Percentiles rank a stretch among this genome's conserved stretches.
Evolutionary conservation across 345 rosid genomes (phyloP).

Genomic region (Rhizophora mangle): DNA sequence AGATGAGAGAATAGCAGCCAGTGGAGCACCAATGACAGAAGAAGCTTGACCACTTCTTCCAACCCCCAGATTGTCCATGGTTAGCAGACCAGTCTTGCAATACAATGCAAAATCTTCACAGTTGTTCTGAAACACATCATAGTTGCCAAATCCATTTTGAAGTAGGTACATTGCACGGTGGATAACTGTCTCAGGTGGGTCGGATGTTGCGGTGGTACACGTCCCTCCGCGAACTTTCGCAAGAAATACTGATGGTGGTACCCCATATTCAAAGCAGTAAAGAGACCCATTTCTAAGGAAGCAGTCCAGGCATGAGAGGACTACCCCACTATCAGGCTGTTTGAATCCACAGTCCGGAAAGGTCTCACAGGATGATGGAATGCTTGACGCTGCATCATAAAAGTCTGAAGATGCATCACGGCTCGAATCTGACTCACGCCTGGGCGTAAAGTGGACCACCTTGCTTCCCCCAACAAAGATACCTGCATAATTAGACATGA

Average conservation of each 20-base stretch:
- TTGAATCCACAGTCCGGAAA: conserved; percentile 93
- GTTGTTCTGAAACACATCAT: conserved; percentile 76
- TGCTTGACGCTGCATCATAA: conserved; percentile 35
- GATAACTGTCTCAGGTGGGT: conserved; percentile 54
- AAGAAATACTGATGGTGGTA: conserved; percentile 61
- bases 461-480: conserved; percentile 97
- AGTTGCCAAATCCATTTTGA: conserved; percentile 94
- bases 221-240: conserved; percentile 86
- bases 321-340: conserved; percentile 72
- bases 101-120: conserved; percentile 95
- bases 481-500: conserved; percentile 38
- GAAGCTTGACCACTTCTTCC: conserved; percentile 97
- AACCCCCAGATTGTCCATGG: conserved; percentile 65
- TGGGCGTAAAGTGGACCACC: conserved; percentile 93
- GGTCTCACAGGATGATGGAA: conserved; percentile 51
- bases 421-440: conserved; percentile 39
- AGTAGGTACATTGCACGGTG: conserved; percentile 95
- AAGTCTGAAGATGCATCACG: conserved; percentile 36
- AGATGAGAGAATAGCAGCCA: conserved; percentile 85
- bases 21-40: conserved; percentile 75
- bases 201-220: conserved; percentile 78
- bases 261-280: conserved; percentile 76
- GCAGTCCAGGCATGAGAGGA: conserved; percentile 88
- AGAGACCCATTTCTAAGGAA: conserved; percentile 74
- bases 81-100: conserved; percentile 85